Conservation (phyloP, 1,139 yeast genomes). For the Pichia sp. region DNA sequence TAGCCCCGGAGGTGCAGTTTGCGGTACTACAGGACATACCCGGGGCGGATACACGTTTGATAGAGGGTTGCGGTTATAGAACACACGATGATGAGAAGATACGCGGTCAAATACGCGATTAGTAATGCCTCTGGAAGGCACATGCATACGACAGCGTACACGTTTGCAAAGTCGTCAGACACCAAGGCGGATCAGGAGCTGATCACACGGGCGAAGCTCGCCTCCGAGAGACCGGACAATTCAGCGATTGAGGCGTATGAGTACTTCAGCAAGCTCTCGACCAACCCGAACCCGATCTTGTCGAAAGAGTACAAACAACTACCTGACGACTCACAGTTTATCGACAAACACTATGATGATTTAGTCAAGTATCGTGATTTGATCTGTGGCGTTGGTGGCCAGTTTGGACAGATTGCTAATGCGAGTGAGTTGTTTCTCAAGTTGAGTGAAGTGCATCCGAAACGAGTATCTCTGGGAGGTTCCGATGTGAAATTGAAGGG, state of each 20-base stretch:
- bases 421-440: conserved; percentile 20
- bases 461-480: not conserved
- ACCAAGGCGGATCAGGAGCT: conserved; percentile 8
- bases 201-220: not conserved
- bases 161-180: conserved; percentile 18
- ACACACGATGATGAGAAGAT: too few species aligned
- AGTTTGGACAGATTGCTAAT: conserved; percentile 22
- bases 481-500: too few species aligned
- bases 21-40: too few species aligned
- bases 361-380: conserved; percentile 34
- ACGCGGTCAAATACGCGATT: too few species aligned
- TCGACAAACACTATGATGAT: conserved; percentile 43
- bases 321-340: conserved; percentile 48
- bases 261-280: conserved; percentile 20
- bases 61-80: too few species aligned
- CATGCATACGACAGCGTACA: not conserved
- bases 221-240: conserved; percentile 15
- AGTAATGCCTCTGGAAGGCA: too few species aligned
- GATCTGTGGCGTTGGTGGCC: conserved; percentile 28
- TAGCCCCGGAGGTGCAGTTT: too few species aligned
- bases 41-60: too few species aligned
- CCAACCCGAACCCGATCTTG: conserved; percentile 17
- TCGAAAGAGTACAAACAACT: conserved; percentile 38
- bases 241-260: conserved; percentile 24
- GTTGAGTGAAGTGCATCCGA: conserved; percentile 27